Conservation (phyloP, 371 early-diverging fungal species). For the Mortierella sp. region DNA sequence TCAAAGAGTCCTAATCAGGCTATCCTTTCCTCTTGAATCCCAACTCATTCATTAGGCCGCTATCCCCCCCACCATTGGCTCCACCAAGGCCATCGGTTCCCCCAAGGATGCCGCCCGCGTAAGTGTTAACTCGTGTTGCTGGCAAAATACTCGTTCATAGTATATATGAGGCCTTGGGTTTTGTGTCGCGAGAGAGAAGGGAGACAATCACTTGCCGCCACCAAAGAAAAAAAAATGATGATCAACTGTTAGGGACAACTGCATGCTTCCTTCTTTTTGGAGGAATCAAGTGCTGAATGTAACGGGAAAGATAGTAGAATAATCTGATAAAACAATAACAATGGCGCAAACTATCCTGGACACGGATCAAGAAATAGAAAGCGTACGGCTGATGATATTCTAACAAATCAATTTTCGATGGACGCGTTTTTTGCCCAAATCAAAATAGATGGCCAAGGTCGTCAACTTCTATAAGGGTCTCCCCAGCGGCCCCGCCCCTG, state of each 20-base stretch:
- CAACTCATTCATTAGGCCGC: slow-evolving; percentile 29
- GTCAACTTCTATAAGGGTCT: slow-evolving; percentile 56
- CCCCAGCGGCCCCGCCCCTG: slow-evolving; percentile 42
- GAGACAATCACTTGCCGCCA: neutral
- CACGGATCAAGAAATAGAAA: neutral
- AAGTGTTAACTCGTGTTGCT: slow-evolving; percentile 17
- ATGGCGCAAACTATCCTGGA: neutral
- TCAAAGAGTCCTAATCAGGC: neutral
- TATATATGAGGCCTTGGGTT: neutral
- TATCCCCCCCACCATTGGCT: slow-evolving; percentile 53
- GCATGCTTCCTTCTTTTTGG: slow-evolving; percentile 7
- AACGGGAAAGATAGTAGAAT: slow-evolving; percentile 32
- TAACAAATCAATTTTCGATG: no score
- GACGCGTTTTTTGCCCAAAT: neutral
- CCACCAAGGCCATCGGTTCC: slow-evolving; percentile 54
- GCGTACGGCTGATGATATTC: no score
- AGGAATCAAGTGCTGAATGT: slow-evolving; percentile 21
- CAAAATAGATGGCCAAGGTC: slow-evolving; percentile 52
- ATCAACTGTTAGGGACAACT: slow-evolving; percentile 31
- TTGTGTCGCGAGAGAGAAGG: neutral
- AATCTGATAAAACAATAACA: slow-evolving; percentile 11
- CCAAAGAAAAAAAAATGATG: slow-evolving; percentile 7
- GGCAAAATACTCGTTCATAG: neutral
- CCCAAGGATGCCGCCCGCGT: slow-evolving; percentile 57
- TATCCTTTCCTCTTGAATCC: neutral